A percentile compares a stretch with the other conserved stretches of the same genome.
phyloP scores from a whole-genome alignment of 208 protist genomes.

The Acanthamoeba lenticulata region DNA sequence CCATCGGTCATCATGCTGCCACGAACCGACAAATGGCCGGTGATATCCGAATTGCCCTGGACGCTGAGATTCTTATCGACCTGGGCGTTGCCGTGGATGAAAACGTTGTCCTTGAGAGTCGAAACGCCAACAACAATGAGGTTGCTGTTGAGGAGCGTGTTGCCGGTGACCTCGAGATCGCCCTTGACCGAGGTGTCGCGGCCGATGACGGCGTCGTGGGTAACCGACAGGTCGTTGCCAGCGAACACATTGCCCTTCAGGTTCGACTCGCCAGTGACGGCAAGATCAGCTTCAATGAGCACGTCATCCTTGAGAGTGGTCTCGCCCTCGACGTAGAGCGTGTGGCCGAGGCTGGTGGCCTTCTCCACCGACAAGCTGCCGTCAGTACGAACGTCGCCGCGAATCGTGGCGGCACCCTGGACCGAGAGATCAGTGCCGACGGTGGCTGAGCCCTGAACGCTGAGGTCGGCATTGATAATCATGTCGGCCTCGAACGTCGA shows the following conservation, averaged over 20 bases:
- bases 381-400: neutral
- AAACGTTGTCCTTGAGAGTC: neutral
- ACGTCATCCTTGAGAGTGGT: neutral
- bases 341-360: neutral
- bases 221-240: neutral
- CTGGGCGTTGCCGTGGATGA: neutral
- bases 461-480: too few species aligned
- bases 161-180: neutral
- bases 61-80: neutral
- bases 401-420: too few species aligned
- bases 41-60: neutral
- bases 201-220: neutral
- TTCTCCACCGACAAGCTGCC: neutral
- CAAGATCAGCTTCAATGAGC: neutral
- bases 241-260: neutral
- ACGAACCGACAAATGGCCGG: neutral
- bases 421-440: too few species aligned
- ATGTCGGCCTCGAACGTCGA: too few species aligned
- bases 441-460: too few species aligned
- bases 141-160: neutral
- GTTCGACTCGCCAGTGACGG: neutral
- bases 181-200: neutral
- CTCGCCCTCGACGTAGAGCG: neutral
- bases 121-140: neutral
- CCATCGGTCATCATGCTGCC: slow-evolving; percentile 13